Evolutionary conservation across 768 basidiomycete species (phyloP).

Genomic region (Tulasnella sp.): DNA sequence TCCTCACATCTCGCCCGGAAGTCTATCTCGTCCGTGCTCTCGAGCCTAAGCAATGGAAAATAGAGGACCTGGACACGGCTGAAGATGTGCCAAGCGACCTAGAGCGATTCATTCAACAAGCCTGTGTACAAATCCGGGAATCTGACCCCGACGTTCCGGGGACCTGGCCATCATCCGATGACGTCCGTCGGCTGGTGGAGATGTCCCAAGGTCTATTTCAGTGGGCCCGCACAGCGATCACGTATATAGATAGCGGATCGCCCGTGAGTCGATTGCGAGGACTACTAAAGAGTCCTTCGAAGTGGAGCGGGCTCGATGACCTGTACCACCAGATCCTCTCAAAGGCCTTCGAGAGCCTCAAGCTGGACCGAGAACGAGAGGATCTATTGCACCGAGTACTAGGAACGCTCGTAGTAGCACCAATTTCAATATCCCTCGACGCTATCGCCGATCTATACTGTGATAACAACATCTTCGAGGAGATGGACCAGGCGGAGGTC

Average conservation of each 20-base stretch:
- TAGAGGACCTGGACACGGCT: background rate
- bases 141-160: background rate
- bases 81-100: background rate
- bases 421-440: background rate
- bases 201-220: background rate
- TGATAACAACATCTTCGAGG: background rate
- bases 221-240: background rate
- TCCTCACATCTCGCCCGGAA: background rate
- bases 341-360: background rate
- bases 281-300: background rate
- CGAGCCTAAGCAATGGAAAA: background rate
- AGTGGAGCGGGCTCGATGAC: background rate
- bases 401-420: background rate
- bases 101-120: background rate
- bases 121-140: background rate
- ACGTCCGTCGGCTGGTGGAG: background rate
- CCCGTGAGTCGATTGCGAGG: background rate
- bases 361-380: background rate
- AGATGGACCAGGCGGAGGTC: background rate
- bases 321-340: background rate
- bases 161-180: background rate
- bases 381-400: background rate
- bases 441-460: background rate
- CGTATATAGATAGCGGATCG: background rate
- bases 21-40: background rate